Percentiles rank a stretch among this genome's conserved stretches.
phyloP scores from a whole-genome alignment of 768 basidiomycete species.

The Cystofilobasidium macerans region DNA sequence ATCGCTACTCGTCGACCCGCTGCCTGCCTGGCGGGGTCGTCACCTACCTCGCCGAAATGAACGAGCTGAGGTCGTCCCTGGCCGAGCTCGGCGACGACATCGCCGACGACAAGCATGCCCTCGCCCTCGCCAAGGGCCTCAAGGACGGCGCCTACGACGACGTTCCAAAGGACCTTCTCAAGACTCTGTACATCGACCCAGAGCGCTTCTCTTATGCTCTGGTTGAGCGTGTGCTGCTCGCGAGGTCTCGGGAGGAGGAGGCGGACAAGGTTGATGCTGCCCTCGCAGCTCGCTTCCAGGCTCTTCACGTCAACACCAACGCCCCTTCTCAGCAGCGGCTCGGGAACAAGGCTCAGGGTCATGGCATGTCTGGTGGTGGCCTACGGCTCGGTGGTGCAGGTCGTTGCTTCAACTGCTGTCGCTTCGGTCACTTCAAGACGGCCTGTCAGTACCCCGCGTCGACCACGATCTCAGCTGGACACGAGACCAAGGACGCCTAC shows the following conservation, averaged over 20 bases:
- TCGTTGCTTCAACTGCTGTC: constrained; percentile 6
- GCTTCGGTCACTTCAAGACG: background rate
- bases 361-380: background rate
- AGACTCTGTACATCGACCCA: background rate
- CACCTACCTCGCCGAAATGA: background rate
- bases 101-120: constrained; percentile 5
- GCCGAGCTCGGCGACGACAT: background rate
- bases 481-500: constrained; percentile 8
- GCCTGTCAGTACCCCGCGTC: background rate
- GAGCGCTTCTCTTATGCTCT: background rate
- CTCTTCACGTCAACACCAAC: background rate
- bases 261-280: background rate
- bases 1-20: background rate
- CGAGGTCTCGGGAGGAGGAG: background rate
- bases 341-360: background rate
- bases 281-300: background rate
- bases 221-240: background rate
- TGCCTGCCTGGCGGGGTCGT: background rate
- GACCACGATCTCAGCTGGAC: background rate
- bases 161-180: too few species aligned
- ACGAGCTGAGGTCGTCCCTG: background rate
- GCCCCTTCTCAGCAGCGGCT: background rate
- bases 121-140: background rate
- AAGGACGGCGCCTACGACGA: background rate
- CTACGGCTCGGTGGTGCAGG: background rate